Base-by-base conservation (phyloP, 192 early-diverging fungal species). In the Coemansia sp. region DNA sequence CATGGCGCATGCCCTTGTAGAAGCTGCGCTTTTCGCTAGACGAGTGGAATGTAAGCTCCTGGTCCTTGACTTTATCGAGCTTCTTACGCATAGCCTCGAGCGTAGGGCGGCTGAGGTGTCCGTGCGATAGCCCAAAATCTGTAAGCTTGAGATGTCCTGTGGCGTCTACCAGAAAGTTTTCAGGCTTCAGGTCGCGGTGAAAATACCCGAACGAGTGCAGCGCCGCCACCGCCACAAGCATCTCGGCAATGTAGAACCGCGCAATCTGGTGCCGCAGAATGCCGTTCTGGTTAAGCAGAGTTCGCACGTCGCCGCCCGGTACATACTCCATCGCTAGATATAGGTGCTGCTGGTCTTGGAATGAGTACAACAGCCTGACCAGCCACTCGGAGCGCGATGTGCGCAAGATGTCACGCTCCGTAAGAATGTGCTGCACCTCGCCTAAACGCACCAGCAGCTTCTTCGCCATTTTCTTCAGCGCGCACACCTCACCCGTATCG, bases 141-240 rank as follows among this genome's bases (percentile, higher is more conserved):
- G 93, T 94, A 50, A 94, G 90, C 75, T 93, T 93, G 70, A 94
- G 85, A 67, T 94, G 90, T 11, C 93, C 93, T 22, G 76, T 72
- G 11, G 84, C 73, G 58, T 90, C 89, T 39, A 94, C 72, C 17
- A 94, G 71, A 30, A 93, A 72, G 79, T 94, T 94, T 83, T 92
- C 94, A 29, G 94, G 94, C 72, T 95, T 95, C 57, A 95, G 84
- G 76, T 95, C 94, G 46, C 95, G 84, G 80, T 97, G 94, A 67
- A 97, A 89, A 75, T 91, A 97, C 2, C 94, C 94, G 10, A 97
- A 73, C 46, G 87, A 74, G 71, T 98, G 96, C 23, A 95, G 83
- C 36, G 86, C 90, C 22, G 88, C 84, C 30, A 97, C 91, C 6
- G 89, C 88, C 36, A 93, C 72, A 6, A 89, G 73, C 87, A 93